Percentiles rank a stretch among this genome's conserved stretches.
Evolutionary conservation across 768 basidiomycete genomes (phyloP).

Genomic region (Inosperma sp.): DNA sequence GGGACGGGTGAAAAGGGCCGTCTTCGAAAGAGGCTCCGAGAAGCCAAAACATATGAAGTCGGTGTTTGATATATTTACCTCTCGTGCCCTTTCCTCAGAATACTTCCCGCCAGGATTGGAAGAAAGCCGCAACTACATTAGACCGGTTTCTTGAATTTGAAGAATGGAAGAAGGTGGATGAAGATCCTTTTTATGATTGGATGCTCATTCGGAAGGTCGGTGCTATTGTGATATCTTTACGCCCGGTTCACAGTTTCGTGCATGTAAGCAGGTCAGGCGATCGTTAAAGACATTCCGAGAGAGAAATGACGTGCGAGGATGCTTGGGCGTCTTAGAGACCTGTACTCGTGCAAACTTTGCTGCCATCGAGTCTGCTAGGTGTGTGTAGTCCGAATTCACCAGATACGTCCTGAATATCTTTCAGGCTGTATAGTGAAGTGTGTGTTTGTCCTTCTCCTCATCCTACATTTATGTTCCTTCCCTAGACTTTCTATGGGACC

Average conservation of each 20-base stretch:
- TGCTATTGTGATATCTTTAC: not conserved
- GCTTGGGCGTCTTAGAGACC: conserved; percentile 86
- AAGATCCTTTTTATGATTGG: conserved; percentile 91
- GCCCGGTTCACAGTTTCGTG: not conserved
- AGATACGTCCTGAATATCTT: conserved; percentile 7
- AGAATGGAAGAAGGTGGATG: conserved; percentile 85
- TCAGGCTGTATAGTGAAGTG: conserved; percentile 89
- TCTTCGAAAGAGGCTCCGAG: conserved; percentile 70
- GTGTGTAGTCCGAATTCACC: conserved; percentile 8
- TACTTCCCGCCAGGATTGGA: conserved; percentile 69
- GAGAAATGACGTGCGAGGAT: conserved; percentile 76
- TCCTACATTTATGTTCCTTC: conserved; percentile 11
- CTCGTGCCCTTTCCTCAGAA: not conserved
- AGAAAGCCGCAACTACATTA: conserved; percentile 66
- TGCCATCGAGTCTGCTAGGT: conserved; percentile 83
- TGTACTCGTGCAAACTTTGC: conserved; percentile 92
- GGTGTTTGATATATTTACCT: conserved; percentile 8
- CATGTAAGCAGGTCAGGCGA: conserved; percentile 55
- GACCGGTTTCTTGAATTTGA: conserved; percentile 83
- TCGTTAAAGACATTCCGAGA: conserved; percentile 70
- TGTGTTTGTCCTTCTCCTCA: conserved; percentile 28
- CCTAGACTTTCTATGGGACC: conserved; percentile 85
- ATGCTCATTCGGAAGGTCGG: conserved; percentile 71
- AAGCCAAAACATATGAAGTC: conserved; percentile 70
- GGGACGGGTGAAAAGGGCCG: conserved; percentile 84